These are phyloP conservation scores for Lentinula raphanica DNA, from an alignment of 768 basidiomycete genomes.

Conservation along the genomic window DNA sequence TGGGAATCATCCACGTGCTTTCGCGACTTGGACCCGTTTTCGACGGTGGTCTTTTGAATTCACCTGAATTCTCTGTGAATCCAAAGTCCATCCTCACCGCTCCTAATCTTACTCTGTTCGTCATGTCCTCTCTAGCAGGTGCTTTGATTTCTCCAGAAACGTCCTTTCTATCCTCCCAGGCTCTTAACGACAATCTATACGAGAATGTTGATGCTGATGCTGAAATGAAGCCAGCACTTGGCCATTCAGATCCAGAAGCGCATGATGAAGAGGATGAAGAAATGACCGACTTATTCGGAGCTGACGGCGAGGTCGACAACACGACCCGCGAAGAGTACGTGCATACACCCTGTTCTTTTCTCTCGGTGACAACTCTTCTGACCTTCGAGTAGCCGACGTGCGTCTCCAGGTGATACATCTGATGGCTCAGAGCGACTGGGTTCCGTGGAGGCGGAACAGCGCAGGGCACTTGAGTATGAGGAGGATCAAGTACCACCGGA, in stretches of 20 bases:
- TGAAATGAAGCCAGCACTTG: constrained; percentile 17
- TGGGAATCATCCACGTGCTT: not conserved
- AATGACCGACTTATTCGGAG: constrained; percentile 79
- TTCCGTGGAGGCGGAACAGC: constrained; percentile 23
- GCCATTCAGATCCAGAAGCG: constrained; percentile 13
- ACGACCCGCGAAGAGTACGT: constrained; percentile 1
- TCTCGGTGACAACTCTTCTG: not conserved
- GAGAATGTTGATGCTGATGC: constrained; percentile 19
- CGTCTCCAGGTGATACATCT: constrained; percentile 25
- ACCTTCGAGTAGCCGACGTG: not conserved
- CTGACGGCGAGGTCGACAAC: constrained; percentile 45
- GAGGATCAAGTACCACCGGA: constrained; percentile 68
- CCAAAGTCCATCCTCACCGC: constrained; percentile 3
- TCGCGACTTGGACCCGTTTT: not conserved
- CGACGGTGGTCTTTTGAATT: constrained; percentile 1
- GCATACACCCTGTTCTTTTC: not conserved
- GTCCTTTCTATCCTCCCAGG: not conserved
- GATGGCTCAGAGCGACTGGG: constrained; percentile 55
- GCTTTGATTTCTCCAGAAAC: constrained; percentile 36
- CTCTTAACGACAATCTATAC: constrained; percentile 27
- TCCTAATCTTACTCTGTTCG: not conserved
- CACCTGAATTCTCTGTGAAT: not conserved
- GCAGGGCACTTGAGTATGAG: constrained; percentile 74
- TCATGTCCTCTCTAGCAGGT: constrained; percentile 59
- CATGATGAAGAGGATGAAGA: constrained; percentile 41